These are phyloP conservation scores for Entomortierella parvispora DNA, from an alignment of 192 early-diverging fungal genomes.

Conservation along the genomic window DNA sequence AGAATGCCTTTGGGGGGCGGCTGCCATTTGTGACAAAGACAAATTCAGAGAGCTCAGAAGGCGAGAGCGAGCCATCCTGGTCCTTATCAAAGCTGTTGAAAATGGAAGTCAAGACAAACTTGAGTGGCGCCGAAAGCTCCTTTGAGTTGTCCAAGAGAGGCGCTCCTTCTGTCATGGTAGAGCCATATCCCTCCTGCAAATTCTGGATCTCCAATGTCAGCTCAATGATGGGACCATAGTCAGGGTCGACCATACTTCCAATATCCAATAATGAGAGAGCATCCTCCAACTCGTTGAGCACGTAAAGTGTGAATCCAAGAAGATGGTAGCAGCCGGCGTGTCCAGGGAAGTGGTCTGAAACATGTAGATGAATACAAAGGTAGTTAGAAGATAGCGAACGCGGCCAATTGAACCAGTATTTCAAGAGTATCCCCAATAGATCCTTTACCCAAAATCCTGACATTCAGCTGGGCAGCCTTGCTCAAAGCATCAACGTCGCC, in stretches of 20 bases:
- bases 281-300: slow-evolving; percentile 63
- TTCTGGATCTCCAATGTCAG: slow-evolving; percentile 60
- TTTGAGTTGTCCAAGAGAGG: slow-evolving; percentile 48
- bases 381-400: not conserved
- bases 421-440: no score
- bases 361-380: no score
- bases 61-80: slow-evolving; percentile 53
- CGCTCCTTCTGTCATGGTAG: slow-evolving; percentile 42
- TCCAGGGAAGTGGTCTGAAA: slow-evolving; percentile 62
- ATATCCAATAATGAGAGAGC: slow-evolving; percentile 60
- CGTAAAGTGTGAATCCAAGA: slow-evolving; percentile 61
- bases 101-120: slow-evolving; percentile 52
- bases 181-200: slow-evolving; percentile 57
- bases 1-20: slow-evolving; percentile 58
- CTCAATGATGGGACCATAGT: slow-evolving; percentile 61
- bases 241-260: slow-evolving; percentile 60
- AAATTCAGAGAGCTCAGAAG: slow-evolving; percentile 57
- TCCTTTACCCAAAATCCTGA: slow-evolving; percentile 57
- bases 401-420: no score
- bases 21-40: slow-evolving; percentile 62
- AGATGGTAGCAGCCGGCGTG: slow-evolving; percentile 66
- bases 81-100: slow-evolving; percentile 62
- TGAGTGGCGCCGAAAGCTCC: slow-evolving; percentile 46
- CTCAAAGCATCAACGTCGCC: slow-evolving; percentile 52
- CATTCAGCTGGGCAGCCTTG: slow-evolving; percentile 59